Evolutionary conservation across 306 rosid species (phyloP), one percentile per base, ranked within the genome.

Genomic region (Pyrus pyrifolia): DNA sequence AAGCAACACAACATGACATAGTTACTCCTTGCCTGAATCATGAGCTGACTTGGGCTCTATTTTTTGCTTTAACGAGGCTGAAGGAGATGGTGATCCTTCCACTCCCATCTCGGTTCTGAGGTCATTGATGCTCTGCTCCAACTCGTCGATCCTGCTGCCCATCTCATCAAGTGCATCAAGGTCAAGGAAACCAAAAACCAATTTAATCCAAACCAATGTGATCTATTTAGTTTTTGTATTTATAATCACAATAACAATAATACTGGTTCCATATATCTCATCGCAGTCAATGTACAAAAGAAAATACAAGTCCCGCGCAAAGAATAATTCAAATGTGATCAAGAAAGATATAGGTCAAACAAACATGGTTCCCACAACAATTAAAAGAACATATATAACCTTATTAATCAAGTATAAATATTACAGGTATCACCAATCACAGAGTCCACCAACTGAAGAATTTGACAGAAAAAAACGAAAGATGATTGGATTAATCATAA

Each of bases 51-150:
- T 83, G 58, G 81, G 44, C 5, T 82, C 84, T 45, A 57, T 55
- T 33, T 76, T 76, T 2, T 68, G 46, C 82, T 76, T 68, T 53
- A 73, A 60, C 10, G 83, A 79, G 66, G 45, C 49, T 2, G 84
- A 68, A 71, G 76, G 76, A 2, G 84, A 76, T 6, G 84, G 77
- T 0, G 85, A 78, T 27, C 79, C 81, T 33, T 83, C 89, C 61
- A 75, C 80, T 70, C 83, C 89, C 78, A 86, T 86, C 63, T 86
- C 87, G 22, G 70, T 2, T 73, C 72, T 72, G 58, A 88, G 87
- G 68, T 83, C 89, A 18, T 79, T 79, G 86, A 88, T 83, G 78
- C 85, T 85, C 35, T 80, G 82, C 82, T 82, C 89, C 60, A 88
- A 42, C 82, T 86, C 88, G 12, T 86, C 87, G 4, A 88, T 84